Evolutionary conservation across 495 filamentous ascomycete genomes (phyloP).

Genomic region (Aspergillus coremiiformis): DNA sequence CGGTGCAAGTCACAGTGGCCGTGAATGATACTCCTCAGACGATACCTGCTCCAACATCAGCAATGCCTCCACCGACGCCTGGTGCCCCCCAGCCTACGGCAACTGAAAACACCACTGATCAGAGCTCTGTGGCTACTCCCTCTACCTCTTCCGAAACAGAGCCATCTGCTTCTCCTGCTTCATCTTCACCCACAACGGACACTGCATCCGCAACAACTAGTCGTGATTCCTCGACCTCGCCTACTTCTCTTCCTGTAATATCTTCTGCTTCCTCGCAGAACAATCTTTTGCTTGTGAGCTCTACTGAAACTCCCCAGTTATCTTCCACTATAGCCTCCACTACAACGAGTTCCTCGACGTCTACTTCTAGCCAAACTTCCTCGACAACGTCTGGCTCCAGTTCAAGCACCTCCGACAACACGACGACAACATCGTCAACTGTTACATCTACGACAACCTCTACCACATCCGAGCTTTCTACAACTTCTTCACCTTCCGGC

Average conservation of each 20-base stretch:
- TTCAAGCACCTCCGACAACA: background rate
- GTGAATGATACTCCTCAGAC: background rate
- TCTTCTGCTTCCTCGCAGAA: conserved; percentile 7
- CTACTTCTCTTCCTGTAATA: background rate
- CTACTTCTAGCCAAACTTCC: background rate
- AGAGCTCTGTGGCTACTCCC: background rate
- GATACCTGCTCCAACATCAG: background rate
- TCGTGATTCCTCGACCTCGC: background rate
- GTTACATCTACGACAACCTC: conserved; percentile 5
- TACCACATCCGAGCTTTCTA: background rate
- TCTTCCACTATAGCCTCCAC: conserved; percentile 5
- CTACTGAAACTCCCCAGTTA: background rate
- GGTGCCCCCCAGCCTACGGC: background rate
- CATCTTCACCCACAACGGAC: conserved; percentile 8
- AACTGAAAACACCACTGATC: background rate
- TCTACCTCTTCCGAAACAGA: background rate
- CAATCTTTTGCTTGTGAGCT: background rate
- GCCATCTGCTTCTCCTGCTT: conserved; percentile 6
- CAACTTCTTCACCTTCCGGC: background rate
- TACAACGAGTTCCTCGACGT: background rate
- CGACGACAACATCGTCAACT: conserved; percentile 6
- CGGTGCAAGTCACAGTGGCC: background rate
- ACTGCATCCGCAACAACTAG: conserved; percentile 8
- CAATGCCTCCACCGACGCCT: background rate
- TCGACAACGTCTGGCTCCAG: conserved; percentile 1